These are phyloP conservation scores for Chimonanthus praecox DNA, from an alignment of 164 flowering plant genomes.

Conservation along the genomic window DNA sequence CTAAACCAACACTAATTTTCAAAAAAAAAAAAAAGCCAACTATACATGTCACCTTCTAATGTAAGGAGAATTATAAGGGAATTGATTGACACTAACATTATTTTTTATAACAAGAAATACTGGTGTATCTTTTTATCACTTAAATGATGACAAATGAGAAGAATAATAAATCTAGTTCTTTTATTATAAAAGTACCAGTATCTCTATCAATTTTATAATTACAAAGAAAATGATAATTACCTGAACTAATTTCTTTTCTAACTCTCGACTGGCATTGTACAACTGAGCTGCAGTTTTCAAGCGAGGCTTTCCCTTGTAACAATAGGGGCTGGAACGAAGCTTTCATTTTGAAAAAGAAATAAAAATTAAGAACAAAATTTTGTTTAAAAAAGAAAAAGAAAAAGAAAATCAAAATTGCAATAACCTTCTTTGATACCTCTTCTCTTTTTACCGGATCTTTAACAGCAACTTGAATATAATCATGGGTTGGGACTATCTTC, in stretches of 20 bases:
- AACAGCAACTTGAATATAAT: slow-evolving; percentile 61
- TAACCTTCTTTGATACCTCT: slow-evolving; percentile 31
- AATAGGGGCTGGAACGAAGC: slow-evolving; percentile 58
- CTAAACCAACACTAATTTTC: no score
- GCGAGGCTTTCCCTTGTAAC: slow-evolving; percentile 82
- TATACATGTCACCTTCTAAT: no score
- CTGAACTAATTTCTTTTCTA: slow-evolving; percentile 62
- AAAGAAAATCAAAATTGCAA: not conserved
- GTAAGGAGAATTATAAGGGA: no score
- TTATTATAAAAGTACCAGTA: no score
- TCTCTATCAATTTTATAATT: no score
- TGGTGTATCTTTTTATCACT: no score
- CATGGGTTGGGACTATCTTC: slow-evolving; percentile 69
- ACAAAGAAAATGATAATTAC: slow-evolving; percentile 16
- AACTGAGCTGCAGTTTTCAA: slow-evolving; percentile 66
- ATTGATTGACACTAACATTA: not conserved
- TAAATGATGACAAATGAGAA: no score
- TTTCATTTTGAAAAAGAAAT: slow-evolving; percentile 12
- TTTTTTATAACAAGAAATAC: not conserved
- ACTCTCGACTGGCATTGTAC: slow-evolving; percentile 39
- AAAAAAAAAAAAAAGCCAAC: no score
- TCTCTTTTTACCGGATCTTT: slow-evolving; percentile 50
- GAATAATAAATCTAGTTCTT: no score
- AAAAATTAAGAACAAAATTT: not conserved
- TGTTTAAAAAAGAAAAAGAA: not conserved